A percentile compares a stretch with the other conserved stretches of the same genome.
Evolutionary conservation across 148 eudicot genomes (phyloP).

Genomic region (Vaccinium darrowii): DNA sequence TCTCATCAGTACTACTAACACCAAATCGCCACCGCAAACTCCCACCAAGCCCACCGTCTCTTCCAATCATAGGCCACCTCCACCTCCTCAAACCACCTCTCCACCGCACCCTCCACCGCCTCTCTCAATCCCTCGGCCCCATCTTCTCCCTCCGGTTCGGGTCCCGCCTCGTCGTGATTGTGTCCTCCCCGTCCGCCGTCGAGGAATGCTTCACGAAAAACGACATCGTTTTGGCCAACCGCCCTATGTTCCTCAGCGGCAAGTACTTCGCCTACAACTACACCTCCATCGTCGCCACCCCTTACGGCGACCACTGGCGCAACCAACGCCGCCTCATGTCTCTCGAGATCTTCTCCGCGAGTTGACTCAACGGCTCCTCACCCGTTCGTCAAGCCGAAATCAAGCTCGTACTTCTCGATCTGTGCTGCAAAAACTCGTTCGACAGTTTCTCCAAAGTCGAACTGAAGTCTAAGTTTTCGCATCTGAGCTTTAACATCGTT

Average conservation of each 20-base stretch:
- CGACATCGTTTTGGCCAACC: not conserved
- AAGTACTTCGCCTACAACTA: not conserved
- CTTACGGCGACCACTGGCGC: not conserved
- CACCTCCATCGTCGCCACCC: not conserved
- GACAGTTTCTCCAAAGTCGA: not conserved
- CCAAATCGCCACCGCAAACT: not conserved
- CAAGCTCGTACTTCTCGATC: not conserved
- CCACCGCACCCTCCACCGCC: not conserved
- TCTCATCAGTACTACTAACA: not conserved
- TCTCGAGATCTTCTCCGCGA: not conserved
- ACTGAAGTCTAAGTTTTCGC: not conserved
- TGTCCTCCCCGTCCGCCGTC: not conserved
- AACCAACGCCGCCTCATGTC: not conserved
- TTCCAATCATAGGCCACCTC: not conserved
- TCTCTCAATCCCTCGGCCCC: not conserved
- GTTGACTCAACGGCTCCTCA: not conserved
- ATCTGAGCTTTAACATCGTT: not conserved
- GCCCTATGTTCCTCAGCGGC: not conserved
- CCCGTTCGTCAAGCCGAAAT: not conserved
- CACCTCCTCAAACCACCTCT: not conserved
- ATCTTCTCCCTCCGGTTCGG: slow-evolving; percentile 1
- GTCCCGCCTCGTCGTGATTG: not conserved
- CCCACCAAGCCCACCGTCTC: not conserved
- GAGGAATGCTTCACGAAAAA: slow-evolving; percentile 2
- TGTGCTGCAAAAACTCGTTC: not conserved